phyloP scores from a whole-genome alignment of 805 yeast species.

The Lipomyces kockii region DNA sequence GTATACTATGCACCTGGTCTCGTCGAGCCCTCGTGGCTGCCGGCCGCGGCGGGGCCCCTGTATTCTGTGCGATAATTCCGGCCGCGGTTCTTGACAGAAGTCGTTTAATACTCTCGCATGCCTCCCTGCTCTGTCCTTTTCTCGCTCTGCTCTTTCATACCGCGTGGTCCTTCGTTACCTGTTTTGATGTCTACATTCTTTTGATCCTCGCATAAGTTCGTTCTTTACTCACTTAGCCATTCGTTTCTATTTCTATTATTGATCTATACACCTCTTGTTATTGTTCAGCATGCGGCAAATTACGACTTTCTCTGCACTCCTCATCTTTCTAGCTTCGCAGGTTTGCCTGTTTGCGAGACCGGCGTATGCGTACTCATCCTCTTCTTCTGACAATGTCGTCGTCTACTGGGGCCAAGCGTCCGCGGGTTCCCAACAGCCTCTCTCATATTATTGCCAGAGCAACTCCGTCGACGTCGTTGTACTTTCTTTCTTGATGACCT shows the following conservation, averaged over 20 bases:
- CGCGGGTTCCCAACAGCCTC: constrained; percentile 56
- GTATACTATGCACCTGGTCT: neutral
- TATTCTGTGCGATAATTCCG: neutral
- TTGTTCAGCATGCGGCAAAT: neutral
- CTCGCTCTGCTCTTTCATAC: neutral
- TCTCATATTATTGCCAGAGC: constrained; percentile 64
- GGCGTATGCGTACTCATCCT: constrained; percentile 43
- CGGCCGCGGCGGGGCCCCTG: too few relatives aligned
- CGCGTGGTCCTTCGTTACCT: neutral
- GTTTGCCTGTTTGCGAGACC: neutral
- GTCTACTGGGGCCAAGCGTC: constrained; percentile 88
- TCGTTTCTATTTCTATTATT: neutral
- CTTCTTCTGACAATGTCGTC: constrained; percentile 62
- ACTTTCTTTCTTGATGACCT: constrained; percentile 66
- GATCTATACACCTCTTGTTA: neutral
- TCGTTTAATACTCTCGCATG: neutral
- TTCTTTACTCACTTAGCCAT: neutral
- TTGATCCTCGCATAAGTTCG: neutral
- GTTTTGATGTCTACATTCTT: neutral
- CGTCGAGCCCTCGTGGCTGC: neutral
- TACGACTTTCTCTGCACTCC: neutral
- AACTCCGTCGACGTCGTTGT: constrained; percentile 68
- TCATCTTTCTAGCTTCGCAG: neutral
- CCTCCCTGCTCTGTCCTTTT: neutral
- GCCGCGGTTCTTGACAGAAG: neutral